Base-by-base conservation (phyloP, 2,329 filamentous ascomycete genomes). In the Stagonosporopsis cucurbitacearum region DNA sequence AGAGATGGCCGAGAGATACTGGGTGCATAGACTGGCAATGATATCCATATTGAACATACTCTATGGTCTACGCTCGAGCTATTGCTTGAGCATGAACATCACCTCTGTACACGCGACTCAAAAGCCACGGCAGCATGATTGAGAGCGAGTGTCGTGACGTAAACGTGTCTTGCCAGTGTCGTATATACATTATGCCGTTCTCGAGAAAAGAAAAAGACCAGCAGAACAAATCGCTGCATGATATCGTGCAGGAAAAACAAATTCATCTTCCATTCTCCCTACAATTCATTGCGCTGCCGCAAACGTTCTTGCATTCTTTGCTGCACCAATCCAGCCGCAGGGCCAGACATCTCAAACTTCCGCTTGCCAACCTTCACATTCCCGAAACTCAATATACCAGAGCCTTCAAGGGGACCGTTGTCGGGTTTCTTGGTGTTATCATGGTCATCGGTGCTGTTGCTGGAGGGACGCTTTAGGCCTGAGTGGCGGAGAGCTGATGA, bases 341-440 rank as follows among this genome's bases (percentile, higher is more conserved):
- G 70, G n/a, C 71, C 72, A 32, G 67, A 68, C 63, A 74, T 62
- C 50, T 72, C 54, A 36, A 75, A 69, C 46, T 64, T 71, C 17
- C 70, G 68, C 40, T 70, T 68, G 25, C 70, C 69, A 41, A 73
- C 37, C 56, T 72, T 66, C n/a, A 69, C 50, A 32, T 49, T 53
- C 11, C 47, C 47, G 13, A 56, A 51, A n/a, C 37, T 56, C n/a
- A 51, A n/a, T 6, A 56, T 40, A 25, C 53, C 47, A 22, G 45
- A 28, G 22, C 55, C 50, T 6, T 44, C 46, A n/a, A 28, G 15
- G 5, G 35, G 8, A 13, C 48, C 23, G 6, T 12, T 23, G 30
- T 23, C 37, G 8, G 37, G 19, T 11, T 7, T 19, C 2, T 43
- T 43, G 19, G 19, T 54, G 23, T 23, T 26, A 8, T 35, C 43